Conservation (phyloP, 371 early-diverging fungal species). For the Mortierella sp. region DNA sequence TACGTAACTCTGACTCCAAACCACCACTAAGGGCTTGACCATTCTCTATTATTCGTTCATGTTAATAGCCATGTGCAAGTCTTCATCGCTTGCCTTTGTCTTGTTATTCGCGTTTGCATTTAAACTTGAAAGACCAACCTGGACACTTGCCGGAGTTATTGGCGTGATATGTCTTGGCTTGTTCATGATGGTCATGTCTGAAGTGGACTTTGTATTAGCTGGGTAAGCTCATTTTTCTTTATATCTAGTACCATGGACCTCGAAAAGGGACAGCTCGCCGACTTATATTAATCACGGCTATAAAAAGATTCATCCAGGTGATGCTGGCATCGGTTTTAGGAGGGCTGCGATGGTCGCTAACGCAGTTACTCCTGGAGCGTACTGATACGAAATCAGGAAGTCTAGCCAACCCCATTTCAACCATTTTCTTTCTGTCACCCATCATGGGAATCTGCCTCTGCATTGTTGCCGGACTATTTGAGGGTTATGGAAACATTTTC, state of each 20-base stretch:
- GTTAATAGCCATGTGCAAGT: slow-evolving; percentile 89
- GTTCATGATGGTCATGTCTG: slow-evolving; percentile 86
- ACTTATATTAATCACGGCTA: no score
- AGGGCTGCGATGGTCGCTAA: slow-evolving; percentile 76
- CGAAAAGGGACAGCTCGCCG: background rate
- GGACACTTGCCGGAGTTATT: slow-evolving; percentile 79
- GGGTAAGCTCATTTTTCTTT: slow-evolving; percentile 60
- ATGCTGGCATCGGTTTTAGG: slow-evolving; percentile 72
- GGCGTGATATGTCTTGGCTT: slow-evolving; percentile 84
- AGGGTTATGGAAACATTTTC: slow-evolving; percentile 69
- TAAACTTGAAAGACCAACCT: slow-evolving; percentile 81
- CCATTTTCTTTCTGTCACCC: slow-evolving; percentile 82
- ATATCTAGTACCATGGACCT: background rate
- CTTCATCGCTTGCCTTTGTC: slow-evolving; percentile 89
- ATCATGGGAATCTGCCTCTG: slow-evolving; percentile 77
- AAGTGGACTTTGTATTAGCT: slow-evolving; percentile 77
- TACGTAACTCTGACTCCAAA: background rate
- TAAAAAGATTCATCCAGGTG: slow-evolving; percentile 65
- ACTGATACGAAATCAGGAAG: slow-evolving; percentile 57
- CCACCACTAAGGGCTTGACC: background rate
- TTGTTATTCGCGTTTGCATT: slow-evolving; percentile 91
- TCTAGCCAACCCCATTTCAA: slow-evolving; percentile 78
- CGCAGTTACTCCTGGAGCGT: slow-evolving; percentile 70
- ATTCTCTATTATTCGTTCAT: background rate
- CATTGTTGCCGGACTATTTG: slow-evolving; percentile 71